Evolutionary conservation across 2,329 filamentous ascomycete genomes (phyloP).

Genomic region (Teratosphaeria zuluensis): DNA sequence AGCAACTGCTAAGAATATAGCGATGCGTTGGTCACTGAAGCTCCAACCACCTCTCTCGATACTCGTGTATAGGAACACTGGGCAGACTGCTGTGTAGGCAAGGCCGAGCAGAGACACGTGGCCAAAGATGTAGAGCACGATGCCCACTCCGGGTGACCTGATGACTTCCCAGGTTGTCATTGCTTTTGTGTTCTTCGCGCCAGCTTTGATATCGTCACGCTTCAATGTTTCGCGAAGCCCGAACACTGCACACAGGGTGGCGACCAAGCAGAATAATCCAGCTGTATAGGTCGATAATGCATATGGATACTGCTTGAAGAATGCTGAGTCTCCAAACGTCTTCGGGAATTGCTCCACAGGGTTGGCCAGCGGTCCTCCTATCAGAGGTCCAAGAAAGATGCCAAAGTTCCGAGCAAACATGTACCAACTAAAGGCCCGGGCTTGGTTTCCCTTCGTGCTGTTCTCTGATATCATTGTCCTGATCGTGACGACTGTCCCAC

Average conservation of each 20-base stretch:
- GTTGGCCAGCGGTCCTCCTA: slow-evolving; percentile 59
- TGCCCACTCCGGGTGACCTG: slow-evolving; percentile 52
- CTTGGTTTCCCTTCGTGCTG: slow-evolving; percentile 60
- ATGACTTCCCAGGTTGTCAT: slow-evolving; percentile 48
- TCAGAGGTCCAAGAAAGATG: slow-evolving; percentile 59
- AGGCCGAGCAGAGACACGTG: slow-evolving; percentile 61
- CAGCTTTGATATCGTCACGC: slow-evolving; percentile 3
- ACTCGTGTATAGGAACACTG: slow-evolving; percentile 59
- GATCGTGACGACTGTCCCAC: slow-evolving; percentile 63
- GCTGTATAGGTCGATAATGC: slow-evolving; percentile 53
- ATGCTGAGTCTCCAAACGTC: slow-evolving; percentile 45
- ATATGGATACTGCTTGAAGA: slow-evolving; percentile 58
- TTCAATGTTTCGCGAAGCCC: slow-evolving; percentile 44
- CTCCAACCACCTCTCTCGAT: slow-evolving; percentile 54
- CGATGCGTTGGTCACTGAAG: slow-evolving; percentile 55
- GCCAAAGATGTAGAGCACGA: slow-evolving; percentile 56
- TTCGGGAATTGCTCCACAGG: slow-evolving; percentile 55
- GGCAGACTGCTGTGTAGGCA: slow-evolving; percentile 59
- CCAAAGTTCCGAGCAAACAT: slow-evolving; percentile 65
- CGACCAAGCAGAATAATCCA: slow-evolving; percentile 44
- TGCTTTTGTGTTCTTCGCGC: slow-evolving; percentile 8
- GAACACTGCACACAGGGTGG: slow-evolving; percentile 43
- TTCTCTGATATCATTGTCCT: slow-evolving; percentile 69
- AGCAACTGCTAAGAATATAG: slow-evolving; percentile 52
- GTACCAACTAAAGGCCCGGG: slow-evolving; percentile 65